A percentile compares a stretch with the other conserved stretches of the same genome.
Conservation (phyloP, 345 rosid species). For the Pugionium cornutum region DNA sequence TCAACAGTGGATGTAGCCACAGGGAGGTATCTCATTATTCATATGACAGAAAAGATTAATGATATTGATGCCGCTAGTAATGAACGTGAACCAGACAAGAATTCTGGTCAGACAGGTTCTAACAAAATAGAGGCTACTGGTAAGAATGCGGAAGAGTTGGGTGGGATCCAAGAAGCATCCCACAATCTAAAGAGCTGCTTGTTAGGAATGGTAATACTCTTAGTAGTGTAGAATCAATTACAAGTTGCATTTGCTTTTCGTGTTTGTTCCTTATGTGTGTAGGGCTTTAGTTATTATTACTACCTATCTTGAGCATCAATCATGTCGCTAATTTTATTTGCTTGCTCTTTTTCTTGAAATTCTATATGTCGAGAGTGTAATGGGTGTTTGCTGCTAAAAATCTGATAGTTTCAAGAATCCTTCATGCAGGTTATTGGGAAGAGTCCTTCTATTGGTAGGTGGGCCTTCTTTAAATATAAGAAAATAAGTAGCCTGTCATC, state of each 20-base stretch:
- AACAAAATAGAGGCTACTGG: constrained; percentile 37
- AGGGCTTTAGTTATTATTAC: constrained; percentile 12
- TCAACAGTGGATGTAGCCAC: constrained; percentile 53
- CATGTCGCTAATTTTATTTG: constrained; percentile 13
- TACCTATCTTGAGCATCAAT: constrained; percentile 16
- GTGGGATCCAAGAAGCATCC: constrained; percentile 43
- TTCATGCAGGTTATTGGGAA: constrained; percentile 65
- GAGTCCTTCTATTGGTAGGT: constrained; percentile 59
- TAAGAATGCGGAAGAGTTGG: constrained; percentile 39
- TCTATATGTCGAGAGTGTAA: constrained; percentile 11
- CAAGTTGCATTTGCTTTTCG: constrained; percentile 12
- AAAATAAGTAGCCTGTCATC: constrained; percentile 53
- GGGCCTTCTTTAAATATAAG: constrained; percentile 68
- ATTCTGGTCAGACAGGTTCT: constrained; percentile 44
- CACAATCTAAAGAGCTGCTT: constrained; percentile 51
- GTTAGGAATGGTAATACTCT: constrained; percentile 71
- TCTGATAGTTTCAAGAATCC: constrained; percentile 25
- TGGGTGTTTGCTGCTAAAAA: constrained; percentile 18
- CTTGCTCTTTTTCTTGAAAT: constrained; percentile 13
- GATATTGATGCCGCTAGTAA: constrained; percentile 41
- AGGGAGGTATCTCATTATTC: constrained; percentile 64
- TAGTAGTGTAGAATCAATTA: constrained; percentile 17
- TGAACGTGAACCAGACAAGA: constrained; percentile 44
- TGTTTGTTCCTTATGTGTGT: constrained; percentile 21
- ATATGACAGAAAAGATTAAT: constrained; percentile 52